Percentiles rank a stretch among this genome's conserved stretches.
Evolutionary conservation across 371 early-diverging fungal genomes (phyloP).

Genomic region (Coemansia sp.): DNA sequence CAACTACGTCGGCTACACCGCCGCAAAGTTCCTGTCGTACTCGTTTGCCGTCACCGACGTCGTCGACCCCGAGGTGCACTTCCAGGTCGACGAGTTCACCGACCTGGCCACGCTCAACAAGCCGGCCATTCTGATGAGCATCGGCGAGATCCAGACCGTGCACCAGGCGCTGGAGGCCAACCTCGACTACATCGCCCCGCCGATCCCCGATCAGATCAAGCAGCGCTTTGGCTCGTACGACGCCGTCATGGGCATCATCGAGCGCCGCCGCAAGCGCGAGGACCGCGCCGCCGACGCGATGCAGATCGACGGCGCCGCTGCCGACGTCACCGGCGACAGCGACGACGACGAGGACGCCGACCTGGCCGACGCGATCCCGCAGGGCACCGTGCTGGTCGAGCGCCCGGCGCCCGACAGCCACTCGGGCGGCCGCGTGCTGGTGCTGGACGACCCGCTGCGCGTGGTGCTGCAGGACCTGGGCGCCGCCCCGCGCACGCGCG

Average conservation of each 20-base stretch:
- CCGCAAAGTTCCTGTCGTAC: constrained; percentile 75
- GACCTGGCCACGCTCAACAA: constrained; percentile 83
- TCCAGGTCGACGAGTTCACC: constrained; percentile 85
- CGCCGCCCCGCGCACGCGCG: constrained; percentile 62
- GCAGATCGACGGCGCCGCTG: not conserved
- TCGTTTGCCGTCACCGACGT: constrained; percentile 76
- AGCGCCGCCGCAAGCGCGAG: constrained; percentile 47
- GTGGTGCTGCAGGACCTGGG: constrained; percentile 84
- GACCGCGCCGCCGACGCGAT: constrained; percentile 16
- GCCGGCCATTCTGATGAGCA: constrained; percentile 85
- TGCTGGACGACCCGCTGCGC: constrained; percentile 71
- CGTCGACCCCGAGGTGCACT: constrained; percentile 81
- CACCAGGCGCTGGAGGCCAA: constrained; percentile 79
- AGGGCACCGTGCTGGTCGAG: constrained; percentile 54
- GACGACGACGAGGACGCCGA: constrained; percentile 50
- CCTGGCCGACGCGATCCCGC: constrained; percentile 49
- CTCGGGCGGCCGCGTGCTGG: constrained; percentile 36
- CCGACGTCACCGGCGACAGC: constrained; percentile 1
- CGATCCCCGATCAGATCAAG: constrained; percentile 51
- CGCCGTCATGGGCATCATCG: constrained; percentile 48
- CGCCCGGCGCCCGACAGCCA: constrained; percentile 21
- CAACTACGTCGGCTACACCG: constrained; percentile 73
- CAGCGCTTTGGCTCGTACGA: constrained; percentile 51
- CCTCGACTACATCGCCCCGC: constrained; percentile 58
- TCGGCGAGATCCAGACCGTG: constrained; percentile 84